These are phyloP conservation scores for Secale cereale DNA, from an alignment of 176 grass and related monocot genomes.

Conservation along the genomic window DNA sequence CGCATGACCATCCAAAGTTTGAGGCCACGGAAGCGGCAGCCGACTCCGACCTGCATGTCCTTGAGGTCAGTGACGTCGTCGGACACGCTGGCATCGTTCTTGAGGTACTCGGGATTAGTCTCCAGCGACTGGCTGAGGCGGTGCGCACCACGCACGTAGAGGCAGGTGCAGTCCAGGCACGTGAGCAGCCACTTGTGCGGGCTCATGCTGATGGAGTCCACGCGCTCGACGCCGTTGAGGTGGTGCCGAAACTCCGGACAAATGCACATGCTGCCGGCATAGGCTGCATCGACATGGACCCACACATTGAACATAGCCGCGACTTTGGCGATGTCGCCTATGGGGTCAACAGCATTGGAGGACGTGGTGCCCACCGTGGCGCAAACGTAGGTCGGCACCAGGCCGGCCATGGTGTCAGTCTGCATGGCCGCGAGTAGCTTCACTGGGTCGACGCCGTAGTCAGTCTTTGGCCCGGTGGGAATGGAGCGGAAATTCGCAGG, in stretches of 20 bases:
- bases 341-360: neutral
- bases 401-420: neutral
- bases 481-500: neutral
- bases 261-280: neutral
- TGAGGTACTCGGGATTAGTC: neutral
- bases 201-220: conserved; percentile 6
- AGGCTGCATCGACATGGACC: neutral
- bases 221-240: neutral
- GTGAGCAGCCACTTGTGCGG: conserved; percentile 11
- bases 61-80: neutral
- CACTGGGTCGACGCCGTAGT: neutral
- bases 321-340: neutral
- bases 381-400: neutral
- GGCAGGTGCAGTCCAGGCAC: conserved; percentile 5
- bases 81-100: neutral
- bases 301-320: neutral
- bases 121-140: neutral
- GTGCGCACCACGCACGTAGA: neutral
- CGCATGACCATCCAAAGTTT: neutral
- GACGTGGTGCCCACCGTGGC: neutral
- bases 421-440: neutral
- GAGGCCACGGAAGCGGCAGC: neutral
- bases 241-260: neutral
- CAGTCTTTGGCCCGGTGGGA: neutral
- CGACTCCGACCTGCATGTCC: conserved; percentile 14